Percentiles rank a stretch among this genome's conserved stretches.
Conservation (phyloP, 352 stramenopile species). For the Globisporangium paddicum region DNA sequence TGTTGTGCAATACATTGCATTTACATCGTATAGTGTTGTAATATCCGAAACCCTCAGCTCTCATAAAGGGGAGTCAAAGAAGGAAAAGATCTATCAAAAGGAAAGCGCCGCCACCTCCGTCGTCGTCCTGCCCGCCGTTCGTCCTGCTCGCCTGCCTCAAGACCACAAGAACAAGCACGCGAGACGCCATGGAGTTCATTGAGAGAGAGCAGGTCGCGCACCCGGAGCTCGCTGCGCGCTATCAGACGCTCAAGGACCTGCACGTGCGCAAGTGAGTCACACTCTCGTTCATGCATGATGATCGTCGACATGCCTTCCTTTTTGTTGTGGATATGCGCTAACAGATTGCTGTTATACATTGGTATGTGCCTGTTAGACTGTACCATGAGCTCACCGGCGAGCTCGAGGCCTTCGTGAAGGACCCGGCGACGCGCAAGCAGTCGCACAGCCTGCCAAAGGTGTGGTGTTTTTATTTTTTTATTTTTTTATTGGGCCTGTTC, state of each 20-base stretch:
- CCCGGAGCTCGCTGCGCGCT: constrained; percentile 89
- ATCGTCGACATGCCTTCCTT: not conserved
- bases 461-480: not conserved
- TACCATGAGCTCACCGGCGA: constrained; percentile 97
- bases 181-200: constrained; percentile 85
- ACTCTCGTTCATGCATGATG: not conserved
- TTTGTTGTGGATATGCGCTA: not conserved
- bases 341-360: not conserved
- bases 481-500: not conserved
- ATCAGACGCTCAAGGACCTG: constrained; percentile 89
- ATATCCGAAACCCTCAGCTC: not conserved
- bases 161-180: no score
- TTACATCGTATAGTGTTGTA: no score
- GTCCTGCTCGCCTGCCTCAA: no score
- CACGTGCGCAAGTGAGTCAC: constrained; percentile 83
- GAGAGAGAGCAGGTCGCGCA: constrained; percentile 85
- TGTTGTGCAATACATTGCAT: no score
- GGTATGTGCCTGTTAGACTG: constrained; percentile 59
- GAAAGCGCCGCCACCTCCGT: not conserved
- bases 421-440: constrained; percentile 59
- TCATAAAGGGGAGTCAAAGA: not conserved
- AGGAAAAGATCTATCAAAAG: constrained; percentile 3
- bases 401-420: constrained; percentile 90
- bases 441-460: constrained; percentile 49
- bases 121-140: no score